Base-by-base conservation (phyloP, 2,329 filamentous ascomycete species). In the Botrytis porri region DNA sequence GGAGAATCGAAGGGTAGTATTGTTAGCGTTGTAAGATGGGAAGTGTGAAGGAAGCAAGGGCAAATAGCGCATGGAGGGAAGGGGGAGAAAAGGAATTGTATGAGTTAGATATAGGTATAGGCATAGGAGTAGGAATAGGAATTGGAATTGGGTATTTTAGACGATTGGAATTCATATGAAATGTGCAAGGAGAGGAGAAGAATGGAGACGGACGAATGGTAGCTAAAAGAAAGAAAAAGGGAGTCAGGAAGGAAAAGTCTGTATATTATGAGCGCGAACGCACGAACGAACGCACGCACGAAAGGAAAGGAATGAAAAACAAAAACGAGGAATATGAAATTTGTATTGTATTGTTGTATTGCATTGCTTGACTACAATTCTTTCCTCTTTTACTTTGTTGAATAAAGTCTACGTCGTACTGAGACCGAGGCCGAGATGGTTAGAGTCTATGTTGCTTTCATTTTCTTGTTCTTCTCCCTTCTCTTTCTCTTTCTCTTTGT, bases 71-170 rank as follows among this genome's bases (percentile, higher is more conserved):
- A 29, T 4, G 3, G 51, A 1, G 32, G 6, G 6, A 25, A 12
- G 10, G 2, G 45, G 14, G 14, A 43, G 14, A 35, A 6, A 29
- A 25, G 29, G 41, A 32, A 25, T 32, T 69, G n/a, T 69, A 59
- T 25, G 65, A 37, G 54, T 41, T 41, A 69, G 25, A 4, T 22
- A 54, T 54, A 66, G 25, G 32, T 22, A 54, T 54, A 66, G 25
- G 32, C 39, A 29, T 54, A 32, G 25, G 64, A 67, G n/a, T 43
- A 43, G 39, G 61, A 29, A 29, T 29, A 51, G 18, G 39, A 29
- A 63, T 67, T 39, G n/a, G 39, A 29, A 63, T 67, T 54, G 64
- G 48, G 35, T 67, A 39, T 54, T 20, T 54, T 54, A 67, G 45
- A 54, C 25, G n/a, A 29, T 51, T 66, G 35, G 45, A 67, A 39